Evolutionary conservation across 2,329 filamentous ascomycete genomes (phyloP), one percentile per base, ranked within the genome.

Genomic region (Ascochyta rabiei): DNA sequence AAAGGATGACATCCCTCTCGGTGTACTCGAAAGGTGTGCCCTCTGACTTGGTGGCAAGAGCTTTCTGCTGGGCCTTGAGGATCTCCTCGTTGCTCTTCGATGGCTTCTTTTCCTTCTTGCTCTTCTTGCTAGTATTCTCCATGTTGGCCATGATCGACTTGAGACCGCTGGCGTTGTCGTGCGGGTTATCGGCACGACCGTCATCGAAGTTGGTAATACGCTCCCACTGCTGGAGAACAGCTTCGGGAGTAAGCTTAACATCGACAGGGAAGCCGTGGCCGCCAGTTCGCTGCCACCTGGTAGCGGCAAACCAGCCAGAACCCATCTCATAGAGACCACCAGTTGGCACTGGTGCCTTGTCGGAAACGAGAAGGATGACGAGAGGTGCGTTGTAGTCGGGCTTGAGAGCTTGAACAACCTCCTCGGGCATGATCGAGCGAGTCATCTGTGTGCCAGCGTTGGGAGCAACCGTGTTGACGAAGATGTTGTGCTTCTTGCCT

Each of bases 371-470:
- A 38, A 93, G 86, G 50, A 93, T 86, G 46, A 99, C 93, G 33
- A 98, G 80, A 57, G 95, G 95, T 48, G 95, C 95, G 76, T 99
- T 93, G 78, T 96, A 98, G 74, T 98, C 93, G 56, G 95, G 95
- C 87, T 98, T 99, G 84, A 99, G 96, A 40, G 95, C 93, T 81
- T 98, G 93, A 16, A 99, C 93, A 81, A 98, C 87, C 81, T 99
- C 95, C 79, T 96, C 92, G 26, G 95, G 95, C 82, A 99, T 85
- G 75, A 99, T 90, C 45, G 90, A 93, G 65, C 88, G 86, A 51
- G 95, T 99, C 90, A 99, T 95, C 73, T 89, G 87, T 39, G 95
- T 99, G 67, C 95, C 95, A 34, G 95, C 95, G 71, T 98, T 99
- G 66, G 95, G 95, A 21, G 95, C 95, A 70, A 99, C 97, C 54